Evolutionary conservation across 345 rosid species (phyloP).

Genomic region (Salix brachista): DNA sequence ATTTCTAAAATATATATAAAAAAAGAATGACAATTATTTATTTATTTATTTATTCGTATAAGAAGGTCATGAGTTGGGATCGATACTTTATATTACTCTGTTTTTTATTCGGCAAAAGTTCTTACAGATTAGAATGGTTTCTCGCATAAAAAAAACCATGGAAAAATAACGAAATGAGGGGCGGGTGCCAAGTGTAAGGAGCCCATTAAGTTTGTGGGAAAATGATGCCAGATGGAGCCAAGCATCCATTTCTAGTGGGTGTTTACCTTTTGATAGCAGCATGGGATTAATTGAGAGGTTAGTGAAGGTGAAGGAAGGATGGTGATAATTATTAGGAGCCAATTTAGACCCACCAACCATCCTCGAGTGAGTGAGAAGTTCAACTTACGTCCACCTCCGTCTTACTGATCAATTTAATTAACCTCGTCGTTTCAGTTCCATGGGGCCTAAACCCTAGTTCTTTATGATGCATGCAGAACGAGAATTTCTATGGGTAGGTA

Average conservation of each 20-base stretch:
- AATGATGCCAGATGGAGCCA: not conserved
- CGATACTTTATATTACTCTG: too few species aligned
- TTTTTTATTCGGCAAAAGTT: too few species aligned
- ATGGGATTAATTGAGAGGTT: not conserved
- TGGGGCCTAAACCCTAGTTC: too few species aligned
- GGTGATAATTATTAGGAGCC: not conserved
- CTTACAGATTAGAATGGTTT: too few species aligned
- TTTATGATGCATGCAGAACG: too few species aligned
- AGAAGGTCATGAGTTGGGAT: too few species aligned
- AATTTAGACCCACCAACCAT: not conserved
- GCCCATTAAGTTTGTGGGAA: not conserved
- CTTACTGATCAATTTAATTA: not conserved
- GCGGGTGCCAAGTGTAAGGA: not conserved
- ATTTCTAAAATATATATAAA: too few species aligned
- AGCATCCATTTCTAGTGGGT: not conserved
- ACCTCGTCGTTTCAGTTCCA: too few species aligned
- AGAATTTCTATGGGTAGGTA: too few species aligned
- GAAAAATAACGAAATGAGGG: not conserved
- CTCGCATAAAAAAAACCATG: too few species aligned
- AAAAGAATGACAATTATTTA: too few species aligned
- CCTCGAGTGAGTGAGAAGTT: not conserved
- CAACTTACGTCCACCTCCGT: not conserved
- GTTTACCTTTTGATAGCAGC: not conserved
- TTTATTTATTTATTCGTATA: too few species aligned
- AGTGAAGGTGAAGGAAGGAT: not conserved